phyloP scores from a whole-genome alignment of 1,139 yeast species.

The Yamadazyma atlantica region DNA sequence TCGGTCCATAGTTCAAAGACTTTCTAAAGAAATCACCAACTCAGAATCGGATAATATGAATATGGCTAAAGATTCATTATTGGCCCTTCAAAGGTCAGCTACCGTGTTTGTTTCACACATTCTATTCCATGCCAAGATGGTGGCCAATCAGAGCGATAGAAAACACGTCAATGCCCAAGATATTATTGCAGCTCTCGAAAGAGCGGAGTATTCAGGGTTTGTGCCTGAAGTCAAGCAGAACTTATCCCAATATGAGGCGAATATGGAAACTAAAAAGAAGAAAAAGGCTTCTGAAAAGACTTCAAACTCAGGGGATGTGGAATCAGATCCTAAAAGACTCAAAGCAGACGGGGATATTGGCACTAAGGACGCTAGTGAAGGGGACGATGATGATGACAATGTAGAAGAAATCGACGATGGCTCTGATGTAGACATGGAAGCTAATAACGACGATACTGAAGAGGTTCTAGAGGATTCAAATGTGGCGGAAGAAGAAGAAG shows the following conservation, averaged over 20 bases:
- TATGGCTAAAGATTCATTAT: conserved; percentile 61
- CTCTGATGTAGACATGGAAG: conserved; percentile 3
- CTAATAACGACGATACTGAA: conserved; percentile 14
- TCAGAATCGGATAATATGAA: conserved; percentile 36
- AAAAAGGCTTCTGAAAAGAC: conserved; percentile 19
- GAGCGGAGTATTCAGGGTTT: conserved; percentile 55
- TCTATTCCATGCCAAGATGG: conserved; percentile 59
- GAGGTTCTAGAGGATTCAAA: conserved; percentile 4
- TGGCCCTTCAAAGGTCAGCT: conserved; percentile 69
- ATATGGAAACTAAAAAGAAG: conserved; percentile 40
- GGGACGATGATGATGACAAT: conserved; percentile 14
- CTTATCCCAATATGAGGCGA: conserved; percentile 43
- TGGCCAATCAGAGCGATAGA: conserved; percentile 52
- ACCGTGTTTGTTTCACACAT: conserved; percentile 72
- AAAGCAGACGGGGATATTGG: conserved; percentile 11
- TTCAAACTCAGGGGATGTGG: conserved; percentile 3
- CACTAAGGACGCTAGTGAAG: conserved; percentile 2
- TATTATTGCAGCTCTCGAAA: conserved; percentile 56
- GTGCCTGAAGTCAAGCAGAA: conserved; percentile 53
- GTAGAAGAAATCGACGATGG: conserved; percentile 12
- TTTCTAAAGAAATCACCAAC: conserved; percentile 50
- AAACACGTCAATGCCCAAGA: conserved; percentile 69
- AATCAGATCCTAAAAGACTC: conserved; percentile 12
- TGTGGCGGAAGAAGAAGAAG: conserved; percentile 11
- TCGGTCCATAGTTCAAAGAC: conserved; percentile 54